These are phyloP conservation scores for Mucor plumbeus DNA, from an alignment of 371 early-diverging fungal genomes.

Conservation along the genomic window DNA sequence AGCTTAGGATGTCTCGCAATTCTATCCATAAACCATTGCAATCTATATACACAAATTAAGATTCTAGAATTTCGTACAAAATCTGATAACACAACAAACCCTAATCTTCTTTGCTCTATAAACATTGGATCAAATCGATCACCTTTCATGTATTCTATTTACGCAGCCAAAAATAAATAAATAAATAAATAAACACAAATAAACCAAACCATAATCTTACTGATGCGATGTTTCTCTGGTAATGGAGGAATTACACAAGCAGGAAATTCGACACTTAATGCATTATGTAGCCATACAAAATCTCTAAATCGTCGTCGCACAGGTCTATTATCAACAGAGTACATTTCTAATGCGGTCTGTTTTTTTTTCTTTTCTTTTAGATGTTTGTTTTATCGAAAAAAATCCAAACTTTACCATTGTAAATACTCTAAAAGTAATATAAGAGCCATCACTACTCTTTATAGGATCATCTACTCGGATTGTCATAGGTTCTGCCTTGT, in stretches of 20 bases:
- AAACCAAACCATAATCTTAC: conserved; percentile 44
- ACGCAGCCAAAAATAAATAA: neutral
- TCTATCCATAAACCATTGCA: conserved; percentile 84
- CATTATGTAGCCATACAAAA: conserved; percentile 87
- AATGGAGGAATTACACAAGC: conserved; percentile 89
- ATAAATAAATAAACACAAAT: conserved; percentile 3
- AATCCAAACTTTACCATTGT: conserved; percentile 30
- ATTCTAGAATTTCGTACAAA: too few species aligned
- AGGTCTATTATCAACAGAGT: conserved; percentile 43
- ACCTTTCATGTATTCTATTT: conserved; percentile 91
- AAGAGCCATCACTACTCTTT: conserved; percentile 59
- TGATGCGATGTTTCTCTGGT: conserved; percentile 89
- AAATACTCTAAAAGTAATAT: conserved; percentile 35
- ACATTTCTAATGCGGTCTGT: conserved; percentile 60
- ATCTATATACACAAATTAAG: conserved; percentile 29
- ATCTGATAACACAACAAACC: conserved; percentile 34
- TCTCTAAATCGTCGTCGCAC: conserved; percentile 92
- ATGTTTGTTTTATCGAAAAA: neutral
- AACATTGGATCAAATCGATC: conserved; percentile 91
- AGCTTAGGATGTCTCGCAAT: conserved; percentile 83
- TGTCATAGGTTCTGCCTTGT: conserved; percentile 36
- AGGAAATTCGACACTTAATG: conserved; percentile 74
- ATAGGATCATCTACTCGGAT: conserved; percentile 78
- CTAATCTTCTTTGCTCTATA: conserved; percentile 79
- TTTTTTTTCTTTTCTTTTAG: conserved; percentile 20